phyloP scores from a whole-genome alignment of 192 early-diverging fungal species.

The Chytriomyces hyalinus region DNA sequence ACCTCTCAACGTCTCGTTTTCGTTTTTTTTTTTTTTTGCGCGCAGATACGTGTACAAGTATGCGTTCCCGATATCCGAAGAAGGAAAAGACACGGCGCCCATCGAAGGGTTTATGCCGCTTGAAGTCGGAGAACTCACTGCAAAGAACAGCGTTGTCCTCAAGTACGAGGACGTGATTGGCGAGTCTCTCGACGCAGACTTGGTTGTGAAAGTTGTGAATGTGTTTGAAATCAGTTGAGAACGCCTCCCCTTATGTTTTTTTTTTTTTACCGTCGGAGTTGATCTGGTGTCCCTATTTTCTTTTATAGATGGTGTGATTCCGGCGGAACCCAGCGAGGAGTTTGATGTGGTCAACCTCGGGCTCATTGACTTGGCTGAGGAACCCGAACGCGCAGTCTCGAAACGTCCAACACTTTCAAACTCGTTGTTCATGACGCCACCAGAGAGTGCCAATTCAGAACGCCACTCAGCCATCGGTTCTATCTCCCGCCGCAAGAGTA shows the following conservation, averaged over 20 bases:
- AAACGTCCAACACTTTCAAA: not conserved
- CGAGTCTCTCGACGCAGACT: conserved; percentile 40
- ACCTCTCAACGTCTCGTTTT: not conserved
- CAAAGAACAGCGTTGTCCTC: conserved; percentile 38
- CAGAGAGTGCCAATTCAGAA: not conserved
- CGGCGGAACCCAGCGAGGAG: no score
- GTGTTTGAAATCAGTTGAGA: conserved; percentile 38
- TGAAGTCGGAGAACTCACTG: conserved; percentile 40
- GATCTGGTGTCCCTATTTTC: not conserved
- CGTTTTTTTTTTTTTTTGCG: not conserved
- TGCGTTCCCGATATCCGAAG: conserved; percentile 4
- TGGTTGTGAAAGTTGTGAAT: conserved; percentile 37
- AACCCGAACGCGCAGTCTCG: not conserved
- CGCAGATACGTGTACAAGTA: conserved; percentile 36
- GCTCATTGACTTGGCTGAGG: no score
- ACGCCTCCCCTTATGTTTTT: not conserved
- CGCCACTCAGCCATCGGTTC: not conserved
- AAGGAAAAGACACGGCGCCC: not conserved
- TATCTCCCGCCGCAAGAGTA: not conserved
- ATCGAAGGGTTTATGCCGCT: conserved; percentile 19
- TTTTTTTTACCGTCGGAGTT: not conserved
- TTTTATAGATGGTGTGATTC: not conserved
- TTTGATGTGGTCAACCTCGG: no score
- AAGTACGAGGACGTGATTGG: conserved; percentile 38
- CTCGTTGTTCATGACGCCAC: not conserved